Conservation (phyloP, 352 stramenopile genomes). For the Globisporangium emineosum region DNA sequence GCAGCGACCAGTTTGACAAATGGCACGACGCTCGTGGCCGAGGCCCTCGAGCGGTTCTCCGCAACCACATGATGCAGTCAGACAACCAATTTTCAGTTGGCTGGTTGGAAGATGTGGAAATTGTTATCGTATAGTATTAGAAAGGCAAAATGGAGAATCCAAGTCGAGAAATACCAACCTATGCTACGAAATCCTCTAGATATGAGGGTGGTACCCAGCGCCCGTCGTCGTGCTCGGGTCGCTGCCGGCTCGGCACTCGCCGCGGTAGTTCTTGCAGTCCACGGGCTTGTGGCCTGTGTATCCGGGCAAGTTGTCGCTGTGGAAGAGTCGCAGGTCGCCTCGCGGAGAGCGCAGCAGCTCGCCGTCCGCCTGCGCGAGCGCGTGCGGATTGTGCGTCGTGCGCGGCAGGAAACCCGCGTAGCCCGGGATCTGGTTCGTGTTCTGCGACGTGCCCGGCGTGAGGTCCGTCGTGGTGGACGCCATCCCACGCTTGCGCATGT, state of each 20-base stretch:
- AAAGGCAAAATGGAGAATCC: neutral
- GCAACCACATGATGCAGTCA: slow-evolving; percentile 20
- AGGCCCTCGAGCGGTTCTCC: slow-evolving; percentile 44
- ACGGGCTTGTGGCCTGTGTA: slow-evolving; percentile 81
- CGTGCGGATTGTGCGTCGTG: slow-evolving; percentile 55
- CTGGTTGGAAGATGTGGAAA: neutral
- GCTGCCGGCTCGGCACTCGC: slow-evolving; percentile 62
- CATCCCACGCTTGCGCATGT: slow-evolving; percentile 77
- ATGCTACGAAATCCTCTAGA: slow-evolving; percentile 23
- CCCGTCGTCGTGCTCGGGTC: slow-evolving; percentile 60
- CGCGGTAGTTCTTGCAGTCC: slow-evolving; percentile 77
- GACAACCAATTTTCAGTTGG: neutral
- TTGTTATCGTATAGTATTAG: neutral
- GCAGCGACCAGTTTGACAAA: slow-evolving; percentile 58
- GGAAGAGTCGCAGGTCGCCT: slow-evolving; percentile 62
- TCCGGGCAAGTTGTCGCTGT: slow-evolving; percentile 78
- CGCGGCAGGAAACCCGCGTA: slow-evolving; percentile 72
- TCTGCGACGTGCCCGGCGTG: slow-evolving; percentile 57
- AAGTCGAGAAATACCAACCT: neutral
- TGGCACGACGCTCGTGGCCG: slow-evolving; percentile 45
- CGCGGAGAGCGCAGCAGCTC: slow-evolving; percentile 30
- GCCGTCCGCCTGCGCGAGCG: slow-evolving; percentile 53
- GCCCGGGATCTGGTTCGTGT: slow-evolving; percentile 80
- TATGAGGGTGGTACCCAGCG: slow-evolving; percentile 50
- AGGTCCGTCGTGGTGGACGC: slow-evolving; percentile 74